Evolutionary conservation across 1,139 yeast genomes (phyloP).

Genomic region (Sugiyamaella pinicola): DNA sequence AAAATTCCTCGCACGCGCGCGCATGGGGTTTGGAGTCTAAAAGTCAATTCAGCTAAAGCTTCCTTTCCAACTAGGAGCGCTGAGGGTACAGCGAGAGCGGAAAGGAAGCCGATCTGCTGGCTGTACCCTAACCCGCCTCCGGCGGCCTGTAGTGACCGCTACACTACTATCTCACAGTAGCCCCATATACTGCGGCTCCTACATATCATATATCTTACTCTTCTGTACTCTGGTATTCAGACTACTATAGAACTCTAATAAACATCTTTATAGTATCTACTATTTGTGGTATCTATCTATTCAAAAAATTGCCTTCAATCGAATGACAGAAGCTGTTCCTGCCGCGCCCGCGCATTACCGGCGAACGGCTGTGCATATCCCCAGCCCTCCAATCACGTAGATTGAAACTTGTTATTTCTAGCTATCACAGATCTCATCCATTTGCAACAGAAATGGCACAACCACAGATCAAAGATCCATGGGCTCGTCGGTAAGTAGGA

Average conservation of each 20-base stretch:
- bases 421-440: neutral
- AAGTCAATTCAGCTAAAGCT: too few species aligned
- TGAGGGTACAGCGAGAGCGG: too few species aligned
- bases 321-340: too few species aligned
- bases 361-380: constrained; percentile 11
- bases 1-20: too few species aligned
- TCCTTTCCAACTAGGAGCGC: too few species aligned
- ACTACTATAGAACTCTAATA: neutral
- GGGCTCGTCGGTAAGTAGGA: constrained; percentile 50
- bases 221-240: constrained; percentile 4
- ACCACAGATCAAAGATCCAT: constrained; percentile 47
- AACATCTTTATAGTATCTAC: constrained; percentile 1
- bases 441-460: constrained; percentile 21
- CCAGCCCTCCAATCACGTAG: constrained; percentile 11
- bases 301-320: too few species aligned
- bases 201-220: neutral
- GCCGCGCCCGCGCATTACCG: neutral
- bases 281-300: constrained; percentile 3
- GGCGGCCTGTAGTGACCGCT: constrained; percentile 2
- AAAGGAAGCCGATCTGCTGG: too few species aligned
- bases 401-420: constrained; percentile 5
- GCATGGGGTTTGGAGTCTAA: too few species aligned
- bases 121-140: too few species aligned
- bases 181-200: constrained; percentile 4
- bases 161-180: constrained; percentile 2